Conservation (phyloP, 805 yeast species). For the Zygotorulaspora florentina region DNA sequence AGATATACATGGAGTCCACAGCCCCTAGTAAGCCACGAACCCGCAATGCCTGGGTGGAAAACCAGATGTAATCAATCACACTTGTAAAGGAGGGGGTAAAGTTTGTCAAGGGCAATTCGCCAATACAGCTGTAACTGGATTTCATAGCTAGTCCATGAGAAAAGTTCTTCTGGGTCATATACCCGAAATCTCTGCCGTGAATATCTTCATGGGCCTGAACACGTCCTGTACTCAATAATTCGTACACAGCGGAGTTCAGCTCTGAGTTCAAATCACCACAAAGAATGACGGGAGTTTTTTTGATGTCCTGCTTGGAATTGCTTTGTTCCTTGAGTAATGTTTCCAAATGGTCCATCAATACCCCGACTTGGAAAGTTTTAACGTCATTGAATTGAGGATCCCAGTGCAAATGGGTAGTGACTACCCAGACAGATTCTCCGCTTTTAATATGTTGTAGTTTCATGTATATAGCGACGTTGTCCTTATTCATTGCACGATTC, state of each 20-base stretch:
- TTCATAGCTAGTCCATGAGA: conserved; percentile 73
- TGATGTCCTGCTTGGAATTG: conserved; percentile 46
- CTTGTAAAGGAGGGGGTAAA: conserved; percentile 90
- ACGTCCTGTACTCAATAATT: conserved; percentile 75
- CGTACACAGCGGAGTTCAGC: conserved; percentile 84
- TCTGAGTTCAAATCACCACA: conserved; percentile 97
- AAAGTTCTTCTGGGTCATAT: conserved; percentile 85
- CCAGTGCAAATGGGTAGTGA: conserved; percentile 97
- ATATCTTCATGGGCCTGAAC: conserved; percentile 78
- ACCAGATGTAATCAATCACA: conserved; percentile 95
- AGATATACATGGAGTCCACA: conserved; percentile 72
- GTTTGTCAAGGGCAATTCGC: conserved; percentile 92
- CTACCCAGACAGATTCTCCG: conserved; percentile 67
- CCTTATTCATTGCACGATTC: conserved; percentile 94
- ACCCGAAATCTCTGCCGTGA: conserved; percentile 85
- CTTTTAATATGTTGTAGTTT: conserved; percentile 69
- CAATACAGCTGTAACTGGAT: conserved; percentile 78
- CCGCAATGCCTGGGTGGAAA: conserved; percentile 71
- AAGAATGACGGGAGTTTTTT: conserved; percentile 69
- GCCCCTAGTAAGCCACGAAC: conserved; percentile 85
- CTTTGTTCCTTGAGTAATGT: conserved; percentile 47
- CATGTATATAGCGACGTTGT: conserved; percentile 79
- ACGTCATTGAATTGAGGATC: conserved; percentile 96
- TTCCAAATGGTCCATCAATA: conserved; percentile 83
- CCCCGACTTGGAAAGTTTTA: conserved; percentile 91